Base-by-base conservation (phyloP, 768 basidiomycete species). In the Phylloporus rhodoxanthus region DNA sequence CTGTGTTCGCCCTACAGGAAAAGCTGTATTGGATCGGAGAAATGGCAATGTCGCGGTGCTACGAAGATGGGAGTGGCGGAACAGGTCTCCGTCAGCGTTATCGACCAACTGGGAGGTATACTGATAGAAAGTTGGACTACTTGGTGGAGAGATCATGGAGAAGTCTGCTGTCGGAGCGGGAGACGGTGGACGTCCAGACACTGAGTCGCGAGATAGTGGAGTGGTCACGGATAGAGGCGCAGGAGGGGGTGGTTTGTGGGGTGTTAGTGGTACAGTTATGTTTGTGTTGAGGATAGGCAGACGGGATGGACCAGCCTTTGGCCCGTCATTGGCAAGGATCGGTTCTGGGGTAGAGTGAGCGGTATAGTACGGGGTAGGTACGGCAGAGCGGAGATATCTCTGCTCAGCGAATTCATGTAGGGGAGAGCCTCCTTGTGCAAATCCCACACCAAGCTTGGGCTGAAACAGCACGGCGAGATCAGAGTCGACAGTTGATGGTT, bases 121-220 rank as follows among this genome's bases (percentile, higher is more conserved):
- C 39, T 70, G 67, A 26, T 67, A 57, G 15, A 64, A 61, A 0
- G 70, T 61, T 21, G 68, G 68, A 15, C 63, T 64, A 39, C 63
- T 70, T 15, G 72, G 74, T 47, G 71, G 72, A 19, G 68, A 72
- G 43, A 77, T 68, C 46, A 77, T 67, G 28, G 75, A 77, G 45
- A 71, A 77, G 49, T 77, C 76, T 15, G 72, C 69, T 23, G 71
- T 75, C 13, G 66, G 70, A 0, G 74, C 51, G 15, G 76, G 77
- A 15, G 77, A 78, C 20, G 73, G 63, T 5, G 76, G 72, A 32
- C 74, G 68, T 13, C 63, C 43, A 28, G 49, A 51, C 7, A n/a
- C 14, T 17, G 46, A 21, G 34, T 44, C 42, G 43, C 45, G 54
- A 23, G 55, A 52, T 33, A 47, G 15, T 4, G 72, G 52, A 57